These are phyloP conservation scores for Hamamelis virginiana DNA, from an alignment of 164 flowering plant species.

Conservation along the genomic window DNA sequence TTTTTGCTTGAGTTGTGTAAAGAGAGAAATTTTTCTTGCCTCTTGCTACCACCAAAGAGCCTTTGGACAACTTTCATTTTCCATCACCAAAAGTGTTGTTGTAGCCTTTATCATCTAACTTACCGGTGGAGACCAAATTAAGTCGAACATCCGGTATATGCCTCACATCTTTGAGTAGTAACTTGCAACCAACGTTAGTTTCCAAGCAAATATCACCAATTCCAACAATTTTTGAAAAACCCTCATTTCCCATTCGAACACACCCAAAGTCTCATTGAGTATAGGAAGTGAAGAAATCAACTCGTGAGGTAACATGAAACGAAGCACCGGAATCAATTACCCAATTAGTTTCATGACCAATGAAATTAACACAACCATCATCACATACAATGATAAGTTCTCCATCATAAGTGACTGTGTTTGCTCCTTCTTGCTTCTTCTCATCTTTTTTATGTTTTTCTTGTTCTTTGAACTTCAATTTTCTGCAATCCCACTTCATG, in stretches of 20 bases:
- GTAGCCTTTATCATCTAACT: constrained; percentile 16
- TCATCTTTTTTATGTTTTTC: too few species aligned
- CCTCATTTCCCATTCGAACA: constrained; percentile 23
- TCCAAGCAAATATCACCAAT: constrained; percentile 17
- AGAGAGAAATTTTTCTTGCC: constrained; percentile 5
- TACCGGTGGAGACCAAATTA: constrained; percentile 19
- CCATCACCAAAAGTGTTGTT: constrained; percentile 4
- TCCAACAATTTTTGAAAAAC: constrained; percentile 11
- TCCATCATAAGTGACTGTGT: too few species aligned
- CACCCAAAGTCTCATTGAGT: constrained; percentile 8
- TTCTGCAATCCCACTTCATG: too few species aligned
- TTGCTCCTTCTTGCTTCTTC: too few species aligned
- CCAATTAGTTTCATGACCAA: too few species aligned
- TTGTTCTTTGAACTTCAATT: too few species aligned
- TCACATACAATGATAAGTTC: too few species aligned
- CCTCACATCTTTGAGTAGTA: constrained; percentile 16
- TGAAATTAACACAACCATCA: too few species aligned
- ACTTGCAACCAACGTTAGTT: constrained; percentile 5
- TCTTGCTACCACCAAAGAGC: constrained; percentile 7
- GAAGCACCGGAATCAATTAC: neutral
- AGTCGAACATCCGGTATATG: constrained; percentile 27
- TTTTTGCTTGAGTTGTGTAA: constrained; percentile 5
- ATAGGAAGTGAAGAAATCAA: constrained; percentile 15
- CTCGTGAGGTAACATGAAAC: constrained; percentile 4
- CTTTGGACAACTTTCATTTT: constrained; percentile 21